phyloP scores from a whole-genome alignment of 2,329 filamentous ascomycete genomes.

The Talaromyces rugulosus region DNA sequence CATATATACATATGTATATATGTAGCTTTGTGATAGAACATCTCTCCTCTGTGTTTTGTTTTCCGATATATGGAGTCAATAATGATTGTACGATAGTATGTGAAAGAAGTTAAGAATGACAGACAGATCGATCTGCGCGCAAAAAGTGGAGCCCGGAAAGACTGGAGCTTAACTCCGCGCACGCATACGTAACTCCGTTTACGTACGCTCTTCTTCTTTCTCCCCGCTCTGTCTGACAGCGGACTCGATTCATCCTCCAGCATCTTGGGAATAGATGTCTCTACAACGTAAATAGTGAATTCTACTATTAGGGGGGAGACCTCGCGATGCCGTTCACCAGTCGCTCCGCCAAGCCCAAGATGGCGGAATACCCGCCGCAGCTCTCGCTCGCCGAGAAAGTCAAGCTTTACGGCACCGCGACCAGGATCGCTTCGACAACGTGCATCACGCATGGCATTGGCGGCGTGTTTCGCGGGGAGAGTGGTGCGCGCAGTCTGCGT shows the following conservation, averaged over 20 bases:
- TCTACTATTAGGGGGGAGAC: neutral
- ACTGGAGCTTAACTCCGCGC: neutral
- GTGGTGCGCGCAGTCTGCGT: conserved; percentile 30
- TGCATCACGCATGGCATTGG: conserved; percentile 23
- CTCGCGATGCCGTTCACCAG: neutral
- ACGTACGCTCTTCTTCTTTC: neutral
- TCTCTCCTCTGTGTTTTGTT: neutral
- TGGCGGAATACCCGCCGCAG: neutral
- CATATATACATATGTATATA: too few species aligned
- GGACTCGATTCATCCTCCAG: neutral
- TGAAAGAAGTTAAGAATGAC: neutral
- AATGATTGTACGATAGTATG: neutral
- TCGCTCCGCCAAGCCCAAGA: neutral
- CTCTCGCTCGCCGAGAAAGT: neutral
- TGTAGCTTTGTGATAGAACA: neutral
- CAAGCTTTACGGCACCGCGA: conserved; percentile 22
- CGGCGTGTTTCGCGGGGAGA: conserved; percentile 35
- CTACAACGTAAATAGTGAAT: neutral
- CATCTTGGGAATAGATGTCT: neutral
- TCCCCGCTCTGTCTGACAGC: neutral
- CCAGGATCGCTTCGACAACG: conserved; percentile 18
- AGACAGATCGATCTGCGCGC: neutral
- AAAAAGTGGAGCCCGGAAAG: neutral
- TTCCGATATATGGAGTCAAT: neutral
- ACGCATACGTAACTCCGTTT: neutral